Percentiles rank a stretch among this genome's conserved stretches.
These are phyloP conservation scores for Asterophora lycoperdoides DNA, from an alignment of 768 basidiomycete species.

Conservation along the genomic window DNA sequence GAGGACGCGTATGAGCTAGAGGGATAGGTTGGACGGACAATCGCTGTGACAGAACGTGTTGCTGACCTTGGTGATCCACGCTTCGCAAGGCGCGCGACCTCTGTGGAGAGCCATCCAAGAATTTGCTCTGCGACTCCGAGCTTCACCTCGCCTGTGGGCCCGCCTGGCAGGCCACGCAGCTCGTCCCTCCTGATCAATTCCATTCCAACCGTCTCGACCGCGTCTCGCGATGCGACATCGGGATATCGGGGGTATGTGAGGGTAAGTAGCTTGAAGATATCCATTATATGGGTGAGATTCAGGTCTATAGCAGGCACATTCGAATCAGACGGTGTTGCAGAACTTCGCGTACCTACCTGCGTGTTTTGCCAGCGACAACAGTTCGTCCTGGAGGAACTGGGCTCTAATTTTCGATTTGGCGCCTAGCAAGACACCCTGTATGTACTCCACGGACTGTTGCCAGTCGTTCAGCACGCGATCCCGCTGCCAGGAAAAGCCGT, in stretches of 20 bases:
- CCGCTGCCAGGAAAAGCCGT: conserved; percentile 42
- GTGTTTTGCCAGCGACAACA: conserved; percentile 52
- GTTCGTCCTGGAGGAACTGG: conserved; percentile 59
- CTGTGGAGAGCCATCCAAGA: conserved; percentile 69
- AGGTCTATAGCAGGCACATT: conserved; percentile 41
- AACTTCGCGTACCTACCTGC: conserved; percentile 40
- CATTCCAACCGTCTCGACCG: conserved; percentile 64
- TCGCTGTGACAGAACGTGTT: conserved; percentile 5
- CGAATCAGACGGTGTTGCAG: conserved; percentile 4
- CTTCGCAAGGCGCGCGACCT: conserved; percentile 57
- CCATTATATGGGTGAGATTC: conserved; percentile 53
- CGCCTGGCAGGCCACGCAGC: conserved; percentile 37
- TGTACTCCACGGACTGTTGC: conserved; percentile 49
- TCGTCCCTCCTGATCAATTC: conserved; percentile 64
- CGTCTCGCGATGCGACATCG: conserved; percentile 65
- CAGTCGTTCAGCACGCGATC: conserved; percentile 53
- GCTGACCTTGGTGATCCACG: conserved; percentile 53
- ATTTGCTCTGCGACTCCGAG: conserved; percentile 67
- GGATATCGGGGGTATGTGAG: conserved; percentile 77
- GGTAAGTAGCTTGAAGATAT: conserved; percentile 69
- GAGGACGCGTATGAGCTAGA: conserved; percentile 52
- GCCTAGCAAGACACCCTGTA: conserved; percentile 44
- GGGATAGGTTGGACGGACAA: conserved; percentile 1
- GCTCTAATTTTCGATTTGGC: conserved; percentile 51
- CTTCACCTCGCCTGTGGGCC: conserved; percentile 37